These are phyloP conservation scores for Phlyctochytrium bullatum DNA, from an alignment of 192 early-diverging fungal species.

Conservation along the genomic window DNA sequence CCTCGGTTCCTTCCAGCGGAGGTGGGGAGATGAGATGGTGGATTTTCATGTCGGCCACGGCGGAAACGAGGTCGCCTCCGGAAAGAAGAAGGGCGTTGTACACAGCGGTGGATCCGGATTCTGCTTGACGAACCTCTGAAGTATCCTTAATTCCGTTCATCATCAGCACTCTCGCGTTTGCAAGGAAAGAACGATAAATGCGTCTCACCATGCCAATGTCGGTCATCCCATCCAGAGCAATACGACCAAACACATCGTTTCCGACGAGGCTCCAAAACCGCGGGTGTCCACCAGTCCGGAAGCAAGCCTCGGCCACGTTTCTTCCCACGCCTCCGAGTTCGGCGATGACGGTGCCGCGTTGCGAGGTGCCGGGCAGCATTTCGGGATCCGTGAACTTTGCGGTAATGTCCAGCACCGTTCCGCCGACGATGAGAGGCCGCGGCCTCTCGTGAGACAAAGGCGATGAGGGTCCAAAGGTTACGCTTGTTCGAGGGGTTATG, in stretches of 20 bases:
- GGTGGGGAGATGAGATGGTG: slow-evolving; percentile 52
- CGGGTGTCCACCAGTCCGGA: slow-evolving; percentile 58
- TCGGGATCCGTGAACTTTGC: slow-evolving; percentile 32
- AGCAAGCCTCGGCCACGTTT: slow-evolving; percentile 85
- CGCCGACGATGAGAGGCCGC: slow-evolving; percentile 81
- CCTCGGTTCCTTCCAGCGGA: slow-evolving; percentile 43
- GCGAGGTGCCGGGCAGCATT: slow-evolving; percentile 51
- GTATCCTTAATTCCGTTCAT: no score
- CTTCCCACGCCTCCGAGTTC: slow-evolving; percentile 87
- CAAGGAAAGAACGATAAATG: background rate
- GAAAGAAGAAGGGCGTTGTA: slow-evolving; percentile 77
- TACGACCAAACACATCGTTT: slow-evolving; percentile 61
- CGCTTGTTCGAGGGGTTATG: slow-evolving; percentile 1
- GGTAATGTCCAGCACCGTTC: slow-evolving; percentile 82
- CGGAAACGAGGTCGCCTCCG: slow-evolving; percentile 70
- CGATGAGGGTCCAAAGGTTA: background rate
- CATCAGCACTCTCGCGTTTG: background rate
- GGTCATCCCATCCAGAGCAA: slow-evolving; percentile 52
- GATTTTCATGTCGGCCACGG: slow-evolving; percentile 92
- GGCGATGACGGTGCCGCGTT: slow-evolving; percentile 64
- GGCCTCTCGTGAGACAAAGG: background rate
- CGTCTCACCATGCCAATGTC: slow-evolving; percentile 55
- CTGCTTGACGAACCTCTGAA: background rate
- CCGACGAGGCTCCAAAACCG: slow-evolving; percentile 71
- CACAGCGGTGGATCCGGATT: slow-evolving; percentile 56